Conservation (phyloP, 139 green algal species). For the Edaphochlamys debaryana region DNA sequence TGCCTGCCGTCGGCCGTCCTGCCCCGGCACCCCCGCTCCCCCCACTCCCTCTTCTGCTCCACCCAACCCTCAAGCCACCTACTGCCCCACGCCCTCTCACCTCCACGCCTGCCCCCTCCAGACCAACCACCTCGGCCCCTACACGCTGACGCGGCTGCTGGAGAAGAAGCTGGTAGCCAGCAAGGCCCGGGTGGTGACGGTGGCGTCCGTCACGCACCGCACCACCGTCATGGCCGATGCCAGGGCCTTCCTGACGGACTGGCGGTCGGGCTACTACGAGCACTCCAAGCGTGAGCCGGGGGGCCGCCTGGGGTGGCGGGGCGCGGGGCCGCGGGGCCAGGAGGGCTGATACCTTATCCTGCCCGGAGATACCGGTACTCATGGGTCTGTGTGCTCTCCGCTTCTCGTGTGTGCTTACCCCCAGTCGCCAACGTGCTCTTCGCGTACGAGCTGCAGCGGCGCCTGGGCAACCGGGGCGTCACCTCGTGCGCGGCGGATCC, state of each 20-base stretch:
- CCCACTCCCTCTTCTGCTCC: background rate
- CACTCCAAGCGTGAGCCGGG: constrained; percentile 44
- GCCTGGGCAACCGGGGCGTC: constrained; percentile 44
- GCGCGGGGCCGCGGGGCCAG: too few relatives aligned
- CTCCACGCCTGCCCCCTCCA: constrained; percentile 29
- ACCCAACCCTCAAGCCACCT: background rate
- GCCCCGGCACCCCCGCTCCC: too few relatives aligned
- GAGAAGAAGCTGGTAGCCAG: constrained; percentile 60
- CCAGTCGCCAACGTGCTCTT: constrained; percentile 73
- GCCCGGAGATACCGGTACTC: too few relatives aligned
- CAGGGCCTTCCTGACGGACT: constrained; percentile 50
- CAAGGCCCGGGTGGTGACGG: constrained; percentile 60
- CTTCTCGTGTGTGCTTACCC: too few relatives aligned
- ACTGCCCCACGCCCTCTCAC: background rate
- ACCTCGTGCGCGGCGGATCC: constrained; percentile 68
- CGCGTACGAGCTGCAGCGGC: constrained; percentile 58
- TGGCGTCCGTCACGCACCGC: constrained; percentile 59
- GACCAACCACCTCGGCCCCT: constrained; percentile 81
- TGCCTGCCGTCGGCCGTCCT: too few relatives aligned
- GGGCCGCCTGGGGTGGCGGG: too few relatives aligned
- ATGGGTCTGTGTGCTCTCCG: too few relatives aligned
- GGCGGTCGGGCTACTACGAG: constrained; percentile 54
- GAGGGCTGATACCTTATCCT: too few relatives aligned
- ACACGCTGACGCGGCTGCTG: constrained; percentile 79
- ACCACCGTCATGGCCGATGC: constrained; percentile 48